Conservation (phyloP, 2,329 filamentous ascomycete genomes). For the Curvularia eragrostidis region DNA sequence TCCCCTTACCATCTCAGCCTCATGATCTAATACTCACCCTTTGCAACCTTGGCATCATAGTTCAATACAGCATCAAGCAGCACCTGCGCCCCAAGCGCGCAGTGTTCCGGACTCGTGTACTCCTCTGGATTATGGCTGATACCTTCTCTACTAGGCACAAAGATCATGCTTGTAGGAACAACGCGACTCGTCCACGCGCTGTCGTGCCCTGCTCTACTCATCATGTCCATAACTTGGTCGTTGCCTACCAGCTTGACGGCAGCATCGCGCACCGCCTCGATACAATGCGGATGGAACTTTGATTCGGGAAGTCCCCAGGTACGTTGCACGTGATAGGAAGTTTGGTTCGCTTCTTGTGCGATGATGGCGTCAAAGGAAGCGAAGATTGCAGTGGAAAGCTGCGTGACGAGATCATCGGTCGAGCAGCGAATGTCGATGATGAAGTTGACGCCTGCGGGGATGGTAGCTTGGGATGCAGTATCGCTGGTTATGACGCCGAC, state of each 20-base stretch:
- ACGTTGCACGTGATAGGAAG: conserved; percentile 28
- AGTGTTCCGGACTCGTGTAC: conserved; percentile 53
- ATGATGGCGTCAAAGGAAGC: conserved; percentile 31
- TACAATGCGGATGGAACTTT: conserved; percentile 31
- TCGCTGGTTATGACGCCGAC: conserved; percentile 40
- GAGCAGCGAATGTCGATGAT: conserved; percentile 41
- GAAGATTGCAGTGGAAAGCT: conserved; percentile 32
- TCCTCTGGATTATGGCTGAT: conserved; percentile 55
- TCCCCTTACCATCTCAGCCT: not conserved
- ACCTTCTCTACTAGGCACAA: conserved; percentile 53
- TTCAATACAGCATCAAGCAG: conserved; percentile 48
- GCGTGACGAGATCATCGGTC: conserved; percentile 33
- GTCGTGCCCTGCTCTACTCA: conserved; percentile 37
- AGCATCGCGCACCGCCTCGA: conserved; percentile 29
- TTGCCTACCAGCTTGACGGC: conserved; percentile 27
- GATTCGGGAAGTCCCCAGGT: conserved; percentile 39
- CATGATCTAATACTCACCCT: not conserved
- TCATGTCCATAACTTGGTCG: conserved; percentile 37
- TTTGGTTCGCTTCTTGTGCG: conserved; percentile 30
- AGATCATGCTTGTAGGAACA: conserved; percentile 52
- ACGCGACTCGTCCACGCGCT: conserved; percentile 38
- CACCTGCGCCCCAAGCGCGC: conserved; percentile 55
- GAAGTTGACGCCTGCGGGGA: conserved; percentile 37
- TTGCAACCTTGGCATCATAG: conserved; percentile 1
- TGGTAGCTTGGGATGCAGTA: conserved; percentile 39